Conservation (phyloP, 305 asterid genomes). For the Rubia occidens region DNA sequence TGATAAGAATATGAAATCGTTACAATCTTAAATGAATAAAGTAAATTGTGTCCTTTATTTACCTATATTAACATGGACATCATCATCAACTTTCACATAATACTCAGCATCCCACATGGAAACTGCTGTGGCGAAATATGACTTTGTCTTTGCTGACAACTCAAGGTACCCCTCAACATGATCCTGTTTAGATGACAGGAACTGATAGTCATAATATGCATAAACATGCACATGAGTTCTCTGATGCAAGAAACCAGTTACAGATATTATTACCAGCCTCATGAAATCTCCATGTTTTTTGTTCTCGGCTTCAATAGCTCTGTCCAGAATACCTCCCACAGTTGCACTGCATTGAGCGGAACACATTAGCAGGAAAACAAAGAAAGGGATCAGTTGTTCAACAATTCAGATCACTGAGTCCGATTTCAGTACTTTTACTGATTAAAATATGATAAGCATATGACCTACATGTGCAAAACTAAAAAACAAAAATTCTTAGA, state of each 20-base stretch:
- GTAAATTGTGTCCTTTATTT: neutral
- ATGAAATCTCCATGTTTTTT: slow-evolving; percentile 82
- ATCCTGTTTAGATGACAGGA: slow-evolving; percentile 35
- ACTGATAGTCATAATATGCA: neutral
- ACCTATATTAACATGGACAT: slow-evolving; percentile 96
- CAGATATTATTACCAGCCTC: slow-evolving; percentile 53
- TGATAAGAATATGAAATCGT: neutral
- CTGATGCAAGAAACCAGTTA: neutral
- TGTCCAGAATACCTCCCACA: slow-evolving; percentile 78
- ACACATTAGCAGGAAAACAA: neutral
- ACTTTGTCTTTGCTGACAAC: slow-evolving; percentile 78
- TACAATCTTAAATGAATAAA: neutral
- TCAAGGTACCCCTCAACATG: slow-evolving; percentile 95
- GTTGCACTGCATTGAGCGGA: slow-evolving; percentile 46
- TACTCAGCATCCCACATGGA: slow-evolving; percentile 85
- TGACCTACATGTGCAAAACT: neutral
- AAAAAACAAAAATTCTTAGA: neutral
- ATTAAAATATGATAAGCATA: neutral
- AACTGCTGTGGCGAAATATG: slow-evolving; percentile 75
- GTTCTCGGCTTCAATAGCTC: slow-evolving; percentile 81
- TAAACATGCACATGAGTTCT: neutral
- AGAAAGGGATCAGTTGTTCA: neutral
- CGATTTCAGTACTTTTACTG: neutral
- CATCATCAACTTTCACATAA: slow-evolving; percentile 88
- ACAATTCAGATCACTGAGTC: neutral